A percentile compares a stretch with the other conserved stretches of the same genome.
These are phyloP conservation scores for Rhododendron williamsianum DNA, from an alignment of 148 eudicot genomes.

Conservation along the genomic window DNA sequence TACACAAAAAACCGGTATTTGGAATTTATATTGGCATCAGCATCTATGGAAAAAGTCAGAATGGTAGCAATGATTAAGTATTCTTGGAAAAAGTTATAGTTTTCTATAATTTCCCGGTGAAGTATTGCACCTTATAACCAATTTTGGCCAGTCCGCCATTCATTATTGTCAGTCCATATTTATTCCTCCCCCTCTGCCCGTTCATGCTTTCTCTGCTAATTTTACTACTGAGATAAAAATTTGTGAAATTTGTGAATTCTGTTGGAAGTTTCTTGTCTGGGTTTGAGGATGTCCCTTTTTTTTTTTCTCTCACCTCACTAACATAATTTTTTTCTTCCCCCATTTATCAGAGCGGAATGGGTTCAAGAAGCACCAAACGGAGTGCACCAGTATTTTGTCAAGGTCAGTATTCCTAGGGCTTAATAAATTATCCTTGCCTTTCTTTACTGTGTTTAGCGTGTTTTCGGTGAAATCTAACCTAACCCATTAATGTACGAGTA, in stretches of 20 bases:
- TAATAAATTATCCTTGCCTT: conserved; percentile 4
- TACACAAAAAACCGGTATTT: background rate
- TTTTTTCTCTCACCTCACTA: background rate
- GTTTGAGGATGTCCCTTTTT: background rate
- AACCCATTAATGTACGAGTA: background rate
- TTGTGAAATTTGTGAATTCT: background rate
- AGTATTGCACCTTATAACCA: background rate
- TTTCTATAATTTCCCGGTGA: background rate
- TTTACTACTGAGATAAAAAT: background rate
- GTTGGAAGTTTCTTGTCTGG: background rate
- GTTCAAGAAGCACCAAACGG: conserved; percentile 53
- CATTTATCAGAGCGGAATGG: conserved; percentile 55
- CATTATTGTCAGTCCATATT: background rate
- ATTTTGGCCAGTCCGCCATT: background rate
- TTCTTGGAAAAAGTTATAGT: background rate
- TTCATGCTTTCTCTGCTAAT: background rate
- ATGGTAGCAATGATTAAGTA: background rate
- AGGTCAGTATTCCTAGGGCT: conserved; percentile 33
- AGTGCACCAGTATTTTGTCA: conserved; percentile 68
- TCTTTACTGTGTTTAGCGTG: background rate
- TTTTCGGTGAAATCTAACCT: background rate
- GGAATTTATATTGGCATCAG: background rate
- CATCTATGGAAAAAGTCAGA: background rate
- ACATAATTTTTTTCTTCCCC: background rate
- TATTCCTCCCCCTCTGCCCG: background rate